Conservation (phyloP, 495 filamentous ascomycete species). For the Lasiosphaeria miniovina region DNA sequence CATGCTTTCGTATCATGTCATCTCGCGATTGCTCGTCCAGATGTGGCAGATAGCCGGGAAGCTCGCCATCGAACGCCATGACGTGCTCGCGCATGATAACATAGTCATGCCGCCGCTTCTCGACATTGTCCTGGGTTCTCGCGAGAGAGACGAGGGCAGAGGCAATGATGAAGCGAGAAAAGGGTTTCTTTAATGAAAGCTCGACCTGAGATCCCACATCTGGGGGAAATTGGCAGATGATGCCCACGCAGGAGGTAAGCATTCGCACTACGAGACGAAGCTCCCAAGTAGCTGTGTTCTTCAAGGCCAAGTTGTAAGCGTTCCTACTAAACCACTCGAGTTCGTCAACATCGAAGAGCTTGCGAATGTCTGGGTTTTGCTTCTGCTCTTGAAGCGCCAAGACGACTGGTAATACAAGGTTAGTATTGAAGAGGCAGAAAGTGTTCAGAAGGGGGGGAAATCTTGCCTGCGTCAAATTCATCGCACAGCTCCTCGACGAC, state of each 20-base stretch:
- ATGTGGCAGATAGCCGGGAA: conserved; percentile 34
- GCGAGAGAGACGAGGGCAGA: conserved; percentile 60
- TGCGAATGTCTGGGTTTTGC: conserved; percentile 21
- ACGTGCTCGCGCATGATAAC: conserved; percentile 54
- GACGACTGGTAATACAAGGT: conserved; percentile 31
- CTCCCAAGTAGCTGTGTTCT: conserved; percentile 54
- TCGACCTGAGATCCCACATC: conserved; percentile 46
- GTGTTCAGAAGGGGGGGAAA: conserved; percentile 6
- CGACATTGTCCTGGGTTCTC: conserved; percentile 59
- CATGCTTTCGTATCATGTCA: conserved; percentile 60
- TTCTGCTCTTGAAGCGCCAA: conserved; percentile 40
- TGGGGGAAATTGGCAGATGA: conserved; percentile 59
- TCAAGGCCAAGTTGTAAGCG: conserved; percentile 70
- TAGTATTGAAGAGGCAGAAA: too few species aligned
- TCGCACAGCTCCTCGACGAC: conserved; percentile 54
- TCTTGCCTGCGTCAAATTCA: conserved; percentile 62
- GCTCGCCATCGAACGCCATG: conserved; percentile 47
- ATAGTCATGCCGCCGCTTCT: conserved; percentile 60
- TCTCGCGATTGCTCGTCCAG: conserved; percentile 42
- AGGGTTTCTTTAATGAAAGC: conserved; percentile 56
- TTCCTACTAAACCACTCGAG: conserved; percentile 80
- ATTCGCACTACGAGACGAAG: conserved; percentile 53
- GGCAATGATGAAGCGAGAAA: conserved; percentile 66
- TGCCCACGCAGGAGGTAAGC: conserved; percentile 56
- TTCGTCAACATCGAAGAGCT: conserved; percentile 56